These are phyloP conservation scores for Pythium phragmiticola DNA, from an alignment of 352 stramenopile genomes.

Conservation along the genomic window DNA sequence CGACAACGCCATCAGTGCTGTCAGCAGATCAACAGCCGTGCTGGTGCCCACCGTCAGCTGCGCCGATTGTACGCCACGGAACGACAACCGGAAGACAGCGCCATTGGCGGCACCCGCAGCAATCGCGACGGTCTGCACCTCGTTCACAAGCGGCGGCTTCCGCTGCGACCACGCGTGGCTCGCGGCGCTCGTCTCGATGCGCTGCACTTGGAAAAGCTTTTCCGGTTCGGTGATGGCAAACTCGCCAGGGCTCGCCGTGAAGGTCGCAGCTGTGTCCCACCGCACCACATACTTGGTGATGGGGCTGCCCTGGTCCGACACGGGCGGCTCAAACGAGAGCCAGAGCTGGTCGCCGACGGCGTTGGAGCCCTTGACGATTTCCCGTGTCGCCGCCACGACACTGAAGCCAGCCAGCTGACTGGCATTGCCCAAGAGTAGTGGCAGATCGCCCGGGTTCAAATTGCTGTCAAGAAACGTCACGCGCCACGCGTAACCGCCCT, in stretches of 20 bases:
- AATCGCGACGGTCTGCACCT: conserved; percentile 55
- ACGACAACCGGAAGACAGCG: conserved; percentile 49
- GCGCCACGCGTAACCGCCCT: conserved; percentile 64
- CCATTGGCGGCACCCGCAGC: conserved; percentile 8
- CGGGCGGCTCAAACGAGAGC: conserved; percentile 70
- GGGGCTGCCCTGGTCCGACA: conserved; percentile 59
- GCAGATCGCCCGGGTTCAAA: conserved; percentile 61
- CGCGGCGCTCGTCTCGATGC: conserved; percentile 45
- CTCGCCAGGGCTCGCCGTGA: conserved; percentile 47
- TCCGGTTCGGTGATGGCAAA: conserved; percentile 51
- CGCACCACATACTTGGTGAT: conserved; percentile 65
- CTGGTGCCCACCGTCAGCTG: conserved; percentile 38
- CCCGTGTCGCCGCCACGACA: conserved; percentile 40
- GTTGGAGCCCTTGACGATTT: conserved; percentile 68
- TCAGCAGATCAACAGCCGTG: conserved; percentile 32
- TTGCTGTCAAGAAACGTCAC: conserved; percentile 77
- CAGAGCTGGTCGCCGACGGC: conserved; percentile 70
- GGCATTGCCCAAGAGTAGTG: conserved; percentile 39
- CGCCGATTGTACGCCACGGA: conserved; percentile 39
- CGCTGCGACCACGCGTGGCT: conserved; percentile 60
- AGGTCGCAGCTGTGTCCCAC: conserved; percentile 61
- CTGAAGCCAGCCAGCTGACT: conserved; percentile 40
- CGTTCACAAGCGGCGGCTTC: conserved; percentile 30
- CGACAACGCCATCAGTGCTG: conserved; percentile 37
- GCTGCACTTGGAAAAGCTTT: conserved; percentile 51